Base-by-base conservation (phyloP, 805 yeast genomes). In the Schwanniomyces polymorphus region DNA sequence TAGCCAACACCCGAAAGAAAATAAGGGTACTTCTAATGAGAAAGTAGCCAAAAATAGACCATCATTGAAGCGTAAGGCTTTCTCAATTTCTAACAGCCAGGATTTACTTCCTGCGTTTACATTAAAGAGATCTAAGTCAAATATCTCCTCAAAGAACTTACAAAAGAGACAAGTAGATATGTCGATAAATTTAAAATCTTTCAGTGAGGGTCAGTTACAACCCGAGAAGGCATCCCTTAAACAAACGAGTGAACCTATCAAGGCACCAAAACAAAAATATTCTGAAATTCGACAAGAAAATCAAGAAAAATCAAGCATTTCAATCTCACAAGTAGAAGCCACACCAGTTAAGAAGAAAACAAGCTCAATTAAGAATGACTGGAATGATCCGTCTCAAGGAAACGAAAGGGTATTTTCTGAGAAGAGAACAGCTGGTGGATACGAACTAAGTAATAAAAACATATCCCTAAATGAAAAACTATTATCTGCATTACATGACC, bases 81-180 rank as follows among this genome's bases (percentile, higher is more conserved):
- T 46, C 31, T 29, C 37, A 26, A 16, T 18, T 12, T 33, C 48
- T 4, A 55, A 51, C 8, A 53, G 53, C 23, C 56, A 59, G 5
- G 61, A 64, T 25, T 51, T 63, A 38, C 52, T 62, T 28, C 74
- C 75, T 0, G 67, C 71, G 0, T 54, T 69, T 41, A 52, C 65
- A n/a, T 51, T 73, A 28, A 71, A 65, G 47, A 53, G 76, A 41
- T 70, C 76, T 3, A 70, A 68, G 46, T 73, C 78, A 0, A 70
- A 63, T 43, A 58, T 73, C 33, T 66, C 72, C 2, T 63, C 77
- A 1, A 70, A 67, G 38, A 64, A 67, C 46, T 52, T 73, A 42
- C 67, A 69, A 21, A 60, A 67, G 43, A 50, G 78, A 34, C 76
- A 72, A 53, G 75, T 74, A 17, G 78, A 73, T 40, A 61, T 73